phyloP scores from a whole-genome alignment of 1,284 basidiomycete species.

The Cutaneotrichosporon sp. region DNA sequence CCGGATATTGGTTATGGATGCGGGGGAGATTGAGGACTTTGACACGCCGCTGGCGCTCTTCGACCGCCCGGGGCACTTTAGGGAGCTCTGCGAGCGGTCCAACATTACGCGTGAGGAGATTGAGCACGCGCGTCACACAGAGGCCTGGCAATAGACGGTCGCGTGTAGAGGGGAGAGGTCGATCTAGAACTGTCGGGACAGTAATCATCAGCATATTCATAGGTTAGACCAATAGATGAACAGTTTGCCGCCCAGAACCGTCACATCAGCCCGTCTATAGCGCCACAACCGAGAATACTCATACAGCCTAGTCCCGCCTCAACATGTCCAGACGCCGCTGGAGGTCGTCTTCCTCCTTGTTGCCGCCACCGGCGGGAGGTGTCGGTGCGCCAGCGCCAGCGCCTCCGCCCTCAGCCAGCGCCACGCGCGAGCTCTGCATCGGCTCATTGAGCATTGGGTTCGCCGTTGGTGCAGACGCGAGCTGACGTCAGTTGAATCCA shows the following conservation, averaged over 20 bases:
- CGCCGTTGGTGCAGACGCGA: constrained; percentile 74
- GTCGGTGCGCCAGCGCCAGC: constrained; percentile 28
- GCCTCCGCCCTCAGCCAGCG: constrained; percentile 59
- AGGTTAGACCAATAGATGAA: neutral
- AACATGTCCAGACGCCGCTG: constrained; percentile 81
- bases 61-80: constrained; percentile 42
- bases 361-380: constrained; percentile 49
- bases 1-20: constrained; percentile 43
- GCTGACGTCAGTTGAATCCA: constrained; percentile 42
- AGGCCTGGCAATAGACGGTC: too few species aligned
- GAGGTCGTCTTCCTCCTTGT: constrained; percentile 77
- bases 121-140: constrained; percentile 19
- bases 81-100: constrained; percentile 44
- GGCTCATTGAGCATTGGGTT: constrained; percentile 59
- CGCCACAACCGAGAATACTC: neutral
- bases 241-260: too few species aligned
- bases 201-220: too few species aligned
- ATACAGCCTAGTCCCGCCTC: constrained; percentile 48
- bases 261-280: neutral
- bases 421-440: constrained; percentile 61
- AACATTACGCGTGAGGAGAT: constrained; percentile 49
- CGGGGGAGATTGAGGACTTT: constrained; percentile 39
- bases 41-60: constrained; percentile 45
- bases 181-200: too few species aligned
- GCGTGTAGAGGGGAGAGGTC: too few species aligned